Conservation (phyloP, 2,329 filamentous ascomycete genomes). For the Clonostachys byssicola region DNA sequence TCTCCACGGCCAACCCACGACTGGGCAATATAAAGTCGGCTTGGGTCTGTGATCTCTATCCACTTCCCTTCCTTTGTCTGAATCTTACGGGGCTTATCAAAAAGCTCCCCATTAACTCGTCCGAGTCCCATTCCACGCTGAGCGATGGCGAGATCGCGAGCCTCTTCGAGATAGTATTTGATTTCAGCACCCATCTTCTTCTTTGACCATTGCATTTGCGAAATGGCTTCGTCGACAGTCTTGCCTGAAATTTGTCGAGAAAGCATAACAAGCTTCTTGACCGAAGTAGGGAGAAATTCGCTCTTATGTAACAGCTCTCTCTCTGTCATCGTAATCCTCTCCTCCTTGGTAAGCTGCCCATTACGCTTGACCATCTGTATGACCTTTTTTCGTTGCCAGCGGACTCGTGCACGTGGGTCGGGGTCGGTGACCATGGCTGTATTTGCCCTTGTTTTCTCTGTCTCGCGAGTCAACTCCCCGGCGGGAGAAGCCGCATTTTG, state of each 20-base stretch:
- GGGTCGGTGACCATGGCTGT: constrained; percentile 70
- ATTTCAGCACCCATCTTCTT: constrained; percentile 88
- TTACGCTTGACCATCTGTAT: constrained; percentile 68
- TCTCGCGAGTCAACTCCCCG: constrained; percentile 6
- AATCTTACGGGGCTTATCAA: constrained; percentile 45
- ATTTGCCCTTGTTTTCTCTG: constrained; percentile 33
- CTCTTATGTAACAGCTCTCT: constrained; percentile 55
- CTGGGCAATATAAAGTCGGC: constrained; percentile 85
- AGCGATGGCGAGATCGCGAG: constrained; percentile 76
- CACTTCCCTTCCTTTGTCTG: constrained; percentile 71
- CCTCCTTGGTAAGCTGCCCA: constrained; percentile 46
- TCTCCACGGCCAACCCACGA: constrained; percentile 85
- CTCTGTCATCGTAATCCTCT: constrained; percentile 64
- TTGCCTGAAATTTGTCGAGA: constrained; percentile 89
- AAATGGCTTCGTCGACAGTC: constrained; percentile 86
- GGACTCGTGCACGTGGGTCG: constrained; percentile 62
- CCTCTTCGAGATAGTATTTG: constrained; percentile 72
- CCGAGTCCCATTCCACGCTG: constrained; percentile 80
- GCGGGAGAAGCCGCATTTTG: constrained; percentile 14
- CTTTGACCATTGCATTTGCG: constrained; percentile 92
- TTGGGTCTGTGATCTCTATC: constrained; percentile 67
- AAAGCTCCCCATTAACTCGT: constrained; percentile 30
- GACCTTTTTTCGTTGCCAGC: constrained; percentile 82
- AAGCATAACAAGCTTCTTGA: constrained; percentile 88
- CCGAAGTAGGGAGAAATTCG: constrained; percentile 72